Evolutionary conservation across 1,284 basidiomycete species (phyloP), one percentile per base, ranked within the genome.

Genomic region (Ustilago crameri): DNA sequence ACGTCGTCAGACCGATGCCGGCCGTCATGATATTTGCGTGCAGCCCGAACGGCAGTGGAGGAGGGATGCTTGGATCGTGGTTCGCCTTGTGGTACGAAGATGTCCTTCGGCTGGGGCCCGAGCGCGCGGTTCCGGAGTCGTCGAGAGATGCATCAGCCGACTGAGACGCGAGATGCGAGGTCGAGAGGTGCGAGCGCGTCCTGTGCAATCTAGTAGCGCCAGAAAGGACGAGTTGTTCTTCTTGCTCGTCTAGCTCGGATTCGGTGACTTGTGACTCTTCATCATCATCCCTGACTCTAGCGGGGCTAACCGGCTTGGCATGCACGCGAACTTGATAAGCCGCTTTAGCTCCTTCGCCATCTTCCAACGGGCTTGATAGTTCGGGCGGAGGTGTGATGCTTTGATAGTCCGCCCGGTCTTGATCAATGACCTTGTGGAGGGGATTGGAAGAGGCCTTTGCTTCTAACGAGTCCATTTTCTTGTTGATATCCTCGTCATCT

Each of bases 1-100:
- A 46, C 1, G 82, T 83, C 12, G 72, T 65, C 15, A 75, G 18
- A 2, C 82, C 82, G 32, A 83, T 83, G 20, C 79, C 81, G 26
- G 78, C 67, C 9, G 78, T 83, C 74, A 83, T 81, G 38, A 79
- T 57, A 48, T 78, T 82, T 10, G 82, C 73, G 37, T 83, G 81
- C 26, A 83, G 53, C 0, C 82, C 82, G 40, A 82, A 83, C 0
- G 82, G 82, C 9, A 83, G 61, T 5, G 79, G 77, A 3, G 79
- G 79, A 7, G 79, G 79, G 22, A 79, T 71, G 42, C 42, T 53
- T 0, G 65, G 47, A 30, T 73, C 65, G 41, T 65, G 45, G 23
- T 35, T 32, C 3, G 20, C 8, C 20, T 61, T 61, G 42, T 57
- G 57, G 23, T 71, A 65, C 1, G 62, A 62, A 1, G 62, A 71